A percentile compares a stretch with the other conserved stretches of the same genome.
phyloP scores from a whole-genome alignment of 371 early-diverging fungal species.

The Mortierella sp. region DNA sequence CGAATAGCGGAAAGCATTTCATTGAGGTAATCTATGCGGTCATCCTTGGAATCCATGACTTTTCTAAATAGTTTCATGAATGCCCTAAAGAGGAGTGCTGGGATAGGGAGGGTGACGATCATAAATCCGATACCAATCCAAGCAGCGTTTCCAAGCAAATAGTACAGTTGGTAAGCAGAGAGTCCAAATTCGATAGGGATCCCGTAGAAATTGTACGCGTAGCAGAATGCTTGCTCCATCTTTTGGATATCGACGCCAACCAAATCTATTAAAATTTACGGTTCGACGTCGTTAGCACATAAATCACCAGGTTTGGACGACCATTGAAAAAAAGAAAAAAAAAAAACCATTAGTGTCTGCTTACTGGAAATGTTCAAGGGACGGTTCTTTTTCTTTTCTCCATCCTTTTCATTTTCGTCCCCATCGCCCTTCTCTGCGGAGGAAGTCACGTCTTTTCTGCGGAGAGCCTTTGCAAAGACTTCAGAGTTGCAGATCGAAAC shows the following conservation, averaged over 20 bases:
- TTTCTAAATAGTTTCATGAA: constrained; percentile 62
- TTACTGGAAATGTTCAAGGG: constrained; percentile 49
- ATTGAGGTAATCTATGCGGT: constrained; percentile 72
- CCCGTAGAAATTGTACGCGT: constrained; percentile 65
- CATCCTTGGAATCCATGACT: constrained; percentile 72
- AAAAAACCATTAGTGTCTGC: background rate
- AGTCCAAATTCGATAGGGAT: constrained; percentile 69
- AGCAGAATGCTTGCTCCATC: constrained; percentile 60
- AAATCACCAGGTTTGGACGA: background rate
- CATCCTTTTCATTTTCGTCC: constrained; percentile 6
- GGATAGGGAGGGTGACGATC: constrained; percentile 67
- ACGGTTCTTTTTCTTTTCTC: constrained; percentile 52
- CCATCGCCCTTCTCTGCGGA: constrained; percentile 20
- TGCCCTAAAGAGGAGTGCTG: constrained; percentile 60
- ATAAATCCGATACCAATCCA: constrained; percentile 74
- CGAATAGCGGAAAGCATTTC: constrained; percentile 75
- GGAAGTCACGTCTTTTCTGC: constrained; percentile 62
- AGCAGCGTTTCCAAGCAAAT: constrained; percentile 72
- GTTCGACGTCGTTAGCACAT: background rate
- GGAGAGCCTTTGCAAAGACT: constrained; percentile 67
- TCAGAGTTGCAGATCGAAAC: constrained; percentile 70
- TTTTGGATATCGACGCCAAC: constrained; percentile 69
- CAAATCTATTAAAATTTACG: constrained; percentile 41
- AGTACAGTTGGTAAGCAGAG: constrained; percentile 69
- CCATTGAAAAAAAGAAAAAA: background rate